A percentile compares a stretch with the other conserved stretches of the same genome.
Evolutionary conservation across 805 yeast species (phyloP).

Genomic region (Yarrowia sp.): DNA sequence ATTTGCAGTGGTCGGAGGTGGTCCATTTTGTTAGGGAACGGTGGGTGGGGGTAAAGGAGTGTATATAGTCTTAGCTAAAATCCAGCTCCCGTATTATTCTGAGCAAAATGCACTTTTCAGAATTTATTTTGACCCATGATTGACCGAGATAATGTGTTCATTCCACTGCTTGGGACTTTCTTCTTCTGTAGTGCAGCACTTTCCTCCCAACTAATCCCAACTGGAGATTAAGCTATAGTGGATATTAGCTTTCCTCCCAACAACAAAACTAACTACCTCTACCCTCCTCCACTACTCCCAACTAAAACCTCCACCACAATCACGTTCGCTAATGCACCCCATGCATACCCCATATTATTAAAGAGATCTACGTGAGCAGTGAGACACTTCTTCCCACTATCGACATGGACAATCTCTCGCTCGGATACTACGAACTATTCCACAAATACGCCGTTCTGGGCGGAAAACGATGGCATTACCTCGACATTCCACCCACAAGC

Average conservation of each 20-base stretch:
- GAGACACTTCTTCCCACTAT: background rate
- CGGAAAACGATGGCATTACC: slow-evolving; percentile 37
- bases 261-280: background rate
- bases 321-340: slow-evolving; percentile 27
- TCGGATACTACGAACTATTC: slow-evolving; percentile 27
- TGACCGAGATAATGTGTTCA: background rate
- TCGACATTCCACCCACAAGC: slow-evolving; percentile 30
- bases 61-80: too few species aligned
- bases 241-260: background rate
- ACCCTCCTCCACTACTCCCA: background rate
- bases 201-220: slow-evolving; percentile 4
- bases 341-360: slow-evolving; percentile 1
- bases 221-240: background rate
- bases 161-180: background rate
- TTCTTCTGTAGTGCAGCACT: background rate
- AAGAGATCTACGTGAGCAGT: background rate
- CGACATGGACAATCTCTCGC: slow-evolving; percentile 3
- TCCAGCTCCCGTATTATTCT: too few species aligned
- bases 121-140: background rate
- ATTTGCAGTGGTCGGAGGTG: background rate
- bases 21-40: too few species aligned
- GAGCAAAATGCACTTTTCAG: background rate
- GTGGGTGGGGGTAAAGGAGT: too few species aligned
- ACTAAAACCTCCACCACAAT: background rate
- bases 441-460: slow-evolving; percentile 32